Evolutionary conservation across 192 early-diverging fungal species (phyloP), one percentile per base, ranked within the genome.

Genomic region (Coemansia erecta): DNA sequence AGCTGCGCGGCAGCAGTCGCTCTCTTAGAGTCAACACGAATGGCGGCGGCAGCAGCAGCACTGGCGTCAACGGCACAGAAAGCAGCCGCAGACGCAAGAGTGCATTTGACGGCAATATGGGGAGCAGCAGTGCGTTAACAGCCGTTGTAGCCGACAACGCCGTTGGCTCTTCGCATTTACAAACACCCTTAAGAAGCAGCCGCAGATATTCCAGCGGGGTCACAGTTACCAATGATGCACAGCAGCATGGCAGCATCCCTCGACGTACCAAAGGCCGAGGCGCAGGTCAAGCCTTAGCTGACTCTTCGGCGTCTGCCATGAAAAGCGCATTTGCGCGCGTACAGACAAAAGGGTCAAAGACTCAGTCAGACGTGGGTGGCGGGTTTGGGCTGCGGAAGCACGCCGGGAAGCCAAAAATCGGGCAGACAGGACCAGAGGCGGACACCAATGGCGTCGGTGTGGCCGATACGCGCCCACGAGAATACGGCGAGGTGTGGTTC

Each of bases 311-410:
- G 7, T 31, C 28, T 11, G 22, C 47, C 8, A 44, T 77, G 24
- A 77, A 70, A 22, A 77, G 74, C 46, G 74, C 74, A 24, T 77
- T 77, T 71, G 68, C 74, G 2, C 68, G 74, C 26, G 74, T 77
- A 24, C 53, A 52, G 45, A 15, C 52, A 31, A 18, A 60, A 67
- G 28, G 19, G 15, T 58, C 18, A 14, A 24, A 31, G 17, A 7
- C 37, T 10, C 52, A 58, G 18, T 11, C 61, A 15, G 74, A 71
- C 2, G 42, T 47, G 35, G 61, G 64, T 9, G 40, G 40, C 22
- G 23, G 17, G 53, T 24, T 55, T 14, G 53, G 39, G 10, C 53
- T 39, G 19, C 60, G 61, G 23, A 48, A 52, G 14, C 74, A 54
- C 15, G 50, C 61, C 6, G 41, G 37, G 14, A 54, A 39, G 17